phyloP scores from a whole-genome alignment of 306 rosid species.

The Prunus armeniaca region DNA sequence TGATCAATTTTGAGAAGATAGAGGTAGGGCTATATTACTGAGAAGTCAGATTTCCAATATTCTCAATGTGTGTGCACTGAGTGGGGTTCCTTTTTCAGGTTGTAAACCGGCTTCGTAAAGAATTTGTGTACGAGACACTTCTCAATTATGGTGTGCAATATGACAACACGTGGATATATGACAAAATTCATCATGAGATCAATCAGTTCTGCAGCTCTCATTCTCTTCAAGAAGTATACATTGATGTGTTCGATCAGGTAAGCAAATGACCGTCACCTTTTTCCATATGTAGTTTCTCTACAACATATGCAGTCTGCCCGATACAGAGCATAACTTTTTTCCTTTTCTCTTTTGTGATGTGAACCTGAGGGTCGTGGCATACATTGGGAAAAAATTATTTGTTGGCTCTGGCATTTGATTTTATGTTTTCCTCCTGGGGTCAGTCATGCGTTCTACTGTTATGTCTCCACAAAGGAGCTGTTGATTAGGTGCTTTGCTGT shows the following conservation, averaged over 20 bases:
- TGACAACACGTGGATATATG: slow-evolving; percentile 94
- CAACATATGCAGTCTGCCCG: background rate
- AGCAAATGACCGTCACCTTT: background rate
- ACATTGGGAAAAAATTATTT: background rate
- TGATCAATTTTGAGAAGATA: slow-evolving; percentile 83
- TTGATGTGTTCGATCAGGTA: slow-evolving; percentile 95
- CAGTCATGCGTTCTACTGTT: slow-evolving; percentile 6
- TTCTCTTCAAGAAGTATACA: slow-evolving; percentile 80
- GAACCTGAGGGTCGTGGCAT: background rate
- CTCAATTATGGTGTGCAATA: slow-evolving; percentile 79
- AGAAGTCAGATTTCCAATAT: slow-evolving; percentile 5
- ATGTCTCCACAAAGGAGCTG: background rate
- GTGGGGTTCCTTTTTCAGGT: slow-evolving; percentile 49
- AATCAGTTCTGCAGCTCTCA: slow-evolving; percentile 93
- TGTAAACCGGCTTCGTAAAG: slow-evolving; percentile 78
- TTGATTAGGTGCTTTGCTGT: background rate
- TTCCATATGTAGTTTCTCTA: background rate
- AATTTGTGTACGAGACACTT: slow-evolving; percentile 71
- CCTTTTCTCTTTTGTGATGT: slow-evolving; percentile 8
- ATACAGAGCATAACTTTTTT: background rate
- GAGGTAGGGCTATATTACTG: slow-evolving; percentile 45
- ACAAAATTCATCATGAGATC: slow-evolving; percentile 92
- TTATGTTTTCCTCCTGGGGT: background rate
- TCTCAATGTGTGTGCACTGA: slow-evolving; percentile 10
- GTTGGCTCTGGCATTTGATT: background rate